A percentile compares a stretch with the other conserved stretches of the same genome.
Evolutionary conservation across 2,329 filamentous ascomycete species (phyloP).

Genomic region (Fusarium albidum): DNA sequence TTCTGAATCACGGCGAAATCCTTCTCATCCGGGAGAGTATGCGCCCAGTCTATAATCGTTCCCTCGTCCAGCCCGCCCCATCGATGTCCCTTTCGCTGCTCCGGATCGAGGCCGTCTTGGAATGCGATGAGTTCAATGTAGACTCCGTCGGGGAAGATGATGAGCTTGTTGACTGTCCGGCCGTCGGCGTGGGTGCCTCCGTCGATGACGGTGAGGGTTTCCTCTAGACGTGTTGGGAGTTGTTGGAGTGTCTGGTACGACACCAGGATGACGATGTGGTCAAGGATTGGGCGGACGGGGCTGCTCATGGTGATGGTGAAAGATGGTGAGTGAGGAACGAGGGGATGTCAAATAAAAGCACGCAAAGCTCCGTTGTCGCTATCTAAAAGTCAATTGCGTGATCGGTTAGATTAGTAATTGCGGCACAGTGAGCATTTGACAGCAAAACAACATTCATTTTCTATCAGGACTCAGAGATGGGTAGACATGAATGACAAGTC

Average conservation of each 20-base stretch:
- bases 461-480: too few relatives aligned
- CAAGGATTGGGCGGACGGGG: conserved; percentile 5
- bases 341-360: background rate
- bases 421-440: too few relatives aligned
- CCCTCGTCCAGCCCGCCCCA: conserved; percentile 24
- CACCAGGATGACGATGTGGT: conserved; percentile 24
- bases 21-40: conserved; percentile 17
- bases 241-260: conserved; percentile 18
- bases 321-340: background rate
- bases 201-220: conserved; percentile 16
- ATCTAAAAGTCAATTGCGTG: conserved; percentile 14
- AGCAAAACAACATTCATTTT: background rate
- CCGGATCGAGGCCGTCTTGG: conserved; percentile 16
- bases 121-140: conserved; percentile 32
- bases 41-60: conserved; percentile 22
- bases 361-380: background rate
- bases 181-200: conserved; percentile 22
- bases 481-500: too few relatives aligned
- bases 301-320: fast-evolving
- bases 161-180: conserved; percentile 23
- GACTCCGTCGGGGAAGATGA: conserved; percentile 16
- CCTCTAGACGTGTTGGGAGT: conserved; percentile 8
- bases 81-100: conserved; percentile 15
- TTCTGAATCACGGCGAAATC: conserved; percentile 12
- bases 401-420: conserved; percentile 7